These are phyloP conservation scores for Cyberlindnera samutprakarnensis DNA, from an alignment of 805 yeast species.

Conservation along the genomic window DNA sequence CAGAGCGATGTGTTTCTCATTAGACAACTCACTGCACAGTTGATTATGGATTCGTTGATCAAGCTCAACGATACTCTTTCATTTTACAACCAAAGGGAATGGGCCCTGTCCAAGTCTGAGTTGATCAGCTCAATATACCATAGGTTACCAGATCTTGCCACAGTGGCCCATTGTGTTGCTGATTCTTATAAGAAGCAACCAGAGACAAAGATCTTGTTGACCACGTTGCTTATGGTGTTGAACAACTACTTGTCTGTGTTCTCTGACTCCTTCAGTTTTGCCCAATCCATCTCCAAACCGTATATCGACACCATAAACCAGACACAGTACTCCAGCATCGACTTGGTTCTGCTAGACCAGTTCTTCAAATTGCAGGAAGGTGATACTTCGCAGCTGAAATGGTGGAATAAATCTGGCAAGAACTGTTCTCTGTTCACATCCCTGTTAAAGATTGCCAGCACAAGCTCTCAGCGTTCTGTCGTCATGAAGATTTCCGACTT, in stretches of 20 bases:
- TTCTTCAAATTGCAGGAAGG: constrained; percentile 55
- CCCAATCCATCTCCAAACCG: constrained; percentile 26
- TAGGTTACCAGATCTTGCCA: constrained; percentile 44
- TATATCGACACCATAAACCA: constrained; percentile 28
- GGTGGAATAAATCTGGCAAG: constrained; percentile 61
- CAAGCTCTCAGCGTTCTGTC: constrained; percentile 25
- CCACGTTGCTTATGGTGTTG: constrained; percentile 40
- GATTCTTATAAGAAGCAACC: constrained; percentile 30
- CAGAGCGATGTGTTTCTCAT: constrained; percentile 42
- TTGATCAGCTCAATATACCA: constrained; percentile 27
- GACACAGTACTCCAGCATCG: constrained; percentile 38
- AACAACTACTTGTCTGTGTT: constrained; percentile 31
- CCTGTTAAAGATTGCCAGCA: constrained; percentile 45
- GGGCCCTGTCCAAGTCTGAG: constrained; percentile 30
- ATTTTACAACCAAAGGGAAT: constrained; percentile 31
- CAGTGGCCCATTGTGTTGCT: constrained; percentile 34
- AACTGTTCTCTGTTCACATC: constrained; percentile 61
- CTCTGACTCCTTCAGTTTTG: constrained; percentile 27
- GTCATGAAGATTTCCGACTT: constrained; percentile 38
- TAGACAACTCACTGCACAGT: constrained; percentile 55
- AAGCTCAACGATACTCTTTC: constrained; percentile 40
- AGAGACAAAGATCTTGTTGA: constrained; percentile 36
- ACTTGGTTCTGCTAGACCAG: constrained; percentile 49
- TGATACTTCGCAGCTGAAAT: constrained; percentile 48
- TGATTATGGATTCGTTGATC: constrained; percentile 44